Evolutionary conservation across 805 yeast species (phyloP).

Genomic region (Pichia membranifaciens): DNA sequence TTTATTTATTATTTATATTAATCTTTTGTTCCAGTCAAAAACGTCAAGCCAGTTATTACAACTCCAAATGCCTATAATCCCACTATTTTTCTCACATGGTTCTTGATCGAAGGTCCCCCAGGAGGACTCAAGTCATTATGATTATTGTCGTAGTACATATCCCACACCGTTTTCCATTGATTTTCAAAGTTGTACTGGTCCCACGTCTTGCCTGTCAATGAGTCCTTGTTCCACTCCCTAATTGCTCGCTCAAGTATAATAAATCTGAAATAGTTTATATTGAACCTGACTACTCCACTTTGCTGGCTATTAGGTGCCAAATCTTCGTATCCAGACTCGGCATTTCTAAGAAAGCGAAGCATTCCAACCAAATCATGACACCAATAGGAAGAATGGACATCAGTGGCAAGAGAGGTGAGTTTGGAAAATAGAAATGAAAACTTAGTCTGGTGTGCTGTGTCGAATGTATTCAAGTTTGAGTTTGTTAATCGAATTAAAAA

Average conservation of each 20-base stretch:
- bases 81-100: neutral
- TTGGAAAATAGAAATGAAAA: neutral
- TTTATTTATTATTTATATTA: neutral
- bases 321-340: constrained; percentile 9
- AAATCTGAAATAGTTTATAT: constrained; percentile 4
- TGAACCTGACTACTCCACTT: neutral
- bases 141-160: constrained; percentile 7
- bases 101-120: constrained; percentile 5
- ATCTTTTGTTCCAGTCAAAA: no score
- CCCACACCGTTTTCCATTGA: constrained; percentile 13
- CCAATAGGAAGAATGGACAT: neutral
- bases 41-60: neutral
- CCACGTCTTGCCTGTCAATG: constrained; percentile 4
- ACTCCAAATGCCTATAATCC: neutral
- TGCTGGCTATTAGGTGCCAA: neutral
- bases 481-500: neutral
- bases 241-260: constrained; percentile 3
- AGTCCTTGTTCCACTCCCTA: constrained; percentile 6
- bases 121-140: neutral
- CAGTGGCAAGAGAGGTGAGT: neutral
- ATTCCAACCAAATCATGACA: constrained; percentile 2
- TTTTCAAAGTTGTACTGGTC: neutral
- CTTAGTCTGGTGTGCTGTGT: neutral
- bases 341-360: constrained; percentile 6
- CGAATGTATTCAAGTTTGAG: neutral